A percentile compares a stretch with the other conserved stretches of the same genome.
These are phyloP conservation scores for thale cress (Arabidopsis thaliana) DNA, from an alignment of 345 rosid genomes.

Conservation along the genomic window DNA sequence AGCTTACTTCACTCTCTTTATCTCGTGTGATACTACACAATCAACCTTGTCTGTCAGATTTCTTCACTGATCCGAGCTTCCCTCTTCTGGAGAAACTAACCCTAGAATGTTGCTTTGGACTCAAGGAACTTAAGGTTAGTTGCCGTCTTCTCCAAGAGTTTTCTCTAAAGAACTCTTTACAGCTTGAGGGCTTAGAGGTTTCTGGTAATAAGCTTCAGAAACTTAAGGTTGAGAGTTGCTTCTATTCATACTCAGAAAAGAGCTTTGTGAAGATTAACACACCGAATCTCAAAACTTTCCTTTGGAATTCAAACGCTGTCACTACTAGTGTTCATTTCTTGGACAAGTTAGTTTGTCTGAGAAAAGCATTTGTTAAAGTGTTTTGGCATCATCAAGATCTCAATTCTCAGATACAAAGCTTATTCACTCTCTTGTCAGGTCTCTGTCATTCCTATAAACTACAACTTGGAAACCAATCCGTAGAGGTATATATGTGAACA, in stretches of 20 bases:
- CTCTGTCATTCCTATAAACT: conserved; percentile 52
- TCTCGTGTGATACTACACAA: conserved; percentile 55
- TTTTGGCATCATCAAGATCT: conserved; percentile 46
- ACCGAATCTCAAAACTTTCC: conserved; percentile 49
- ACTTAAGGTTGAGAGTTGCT: conserved; percentile 63
- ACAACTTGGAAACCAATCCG: conserved; percentile 62
- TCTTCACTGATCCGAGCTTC: conserved; percentile 71
- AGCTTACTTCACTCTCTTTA: conserved; percentile 58
- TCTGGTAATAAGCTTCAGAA: conserved; percentile 50
- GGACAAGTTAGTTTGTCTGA: conserved; percentile 52
- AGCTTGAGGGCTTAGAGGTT: conserved; percentile 63
- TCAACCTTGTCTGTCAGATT: conserved; percentile 60
- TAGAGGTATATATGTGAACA: conserved; percentile 58
- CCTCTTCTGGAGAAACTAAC: conserved; percentile 60
- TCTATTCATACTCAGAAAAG: conserved; percentile 50
- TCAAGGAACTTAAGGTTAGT: conserved; percentile 61
- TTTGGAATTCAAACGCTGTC: conserved; percentile 63
- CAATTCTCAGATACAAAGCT: conserved; percentile 50
- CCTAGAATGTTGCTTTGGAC: conserved; percentile 60
- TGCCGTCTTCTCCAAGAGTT: conserved; percentile 65
- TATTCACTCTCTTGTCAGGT: conserved; percentile 56
- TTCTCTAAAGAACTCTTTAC: conserved; percentile 57
- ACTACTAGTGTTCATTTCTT: conserved; percentile 47
- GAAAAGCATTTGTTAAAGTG: conserved; percentile 60
- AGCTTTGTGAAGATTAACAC: conserved; percentile 65